Percentiles rank a stretch among this genome's conserved stretches.
These are phyloP conservation scores for Globisporangium rhizosaccharum DNA, from an alignment of 352 stramenopile genomes.

Conservation along the genomic window DNA sequence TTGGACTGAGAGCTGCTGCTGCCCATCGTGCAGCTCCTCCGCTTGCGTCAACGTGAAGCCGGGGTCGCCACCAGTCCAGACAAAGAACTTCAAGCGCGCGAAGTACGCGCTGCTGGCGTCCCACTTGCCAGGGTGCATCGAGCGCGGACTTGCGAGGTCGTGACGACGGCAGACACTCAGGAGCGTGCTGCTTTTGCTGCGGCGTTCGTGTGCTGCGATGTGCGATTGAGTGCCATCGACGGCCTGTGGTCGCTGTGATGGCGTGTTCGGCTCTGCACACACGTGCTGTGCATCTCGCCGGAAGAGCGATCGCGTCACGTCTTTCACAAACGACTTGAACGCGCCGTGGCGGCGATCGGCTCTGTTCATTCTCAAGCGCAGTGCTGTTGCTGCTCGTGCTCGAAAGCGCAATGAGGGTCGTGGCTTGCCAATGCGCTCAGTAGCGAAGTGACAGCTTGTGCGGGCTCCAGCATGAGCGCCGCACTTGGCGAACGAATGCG, in stretches of 20 bases:
- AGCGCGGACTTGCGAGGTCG: background rate
- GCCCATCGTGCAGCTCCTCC: conserved; percentile 5
- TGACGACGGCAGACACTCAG: no score
- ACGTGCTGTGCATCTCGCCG: background rate
- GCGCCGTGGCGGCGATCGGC: background rate
- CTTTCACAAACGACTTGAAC: conserved; percentile 12
- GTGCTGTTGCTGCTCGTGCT: background rate
- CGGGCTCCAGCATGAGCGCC: no score
- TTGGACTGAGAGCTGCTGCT: conserved; percentile 18
- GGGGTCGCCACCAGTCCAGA: conserved; percentile 27
- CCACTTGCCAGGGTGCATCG: conserved; percentile 11
- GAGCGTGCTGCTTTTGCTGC: background rate
- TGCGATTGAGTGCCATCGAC: background rate
- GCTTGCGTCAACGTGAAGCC: conserved; percentile 27
- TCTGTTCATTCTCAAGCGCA: background rate
- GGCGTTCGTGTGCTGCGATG: background rate
- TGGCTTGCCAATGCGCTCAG: background rate
- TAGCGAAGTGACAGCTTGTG: background rate
- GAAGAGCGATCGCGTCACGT: conserved; percentile 14
- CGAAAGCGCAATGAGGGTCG: background rate
- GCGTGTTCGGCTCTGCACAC: no score
- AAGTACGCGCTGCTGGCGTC: conserved; percentile 27
- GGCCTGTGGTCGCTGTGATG: background rate
- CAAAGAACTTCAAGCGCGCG: conserved; percentile 39
- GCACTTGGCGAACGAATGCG: no score